Evolutionary conservation across 306 rosid species (phyloP), one percentile per base, ranked within the genome.

Genomic region (Herpetospermum pedunculosum): DNA sequence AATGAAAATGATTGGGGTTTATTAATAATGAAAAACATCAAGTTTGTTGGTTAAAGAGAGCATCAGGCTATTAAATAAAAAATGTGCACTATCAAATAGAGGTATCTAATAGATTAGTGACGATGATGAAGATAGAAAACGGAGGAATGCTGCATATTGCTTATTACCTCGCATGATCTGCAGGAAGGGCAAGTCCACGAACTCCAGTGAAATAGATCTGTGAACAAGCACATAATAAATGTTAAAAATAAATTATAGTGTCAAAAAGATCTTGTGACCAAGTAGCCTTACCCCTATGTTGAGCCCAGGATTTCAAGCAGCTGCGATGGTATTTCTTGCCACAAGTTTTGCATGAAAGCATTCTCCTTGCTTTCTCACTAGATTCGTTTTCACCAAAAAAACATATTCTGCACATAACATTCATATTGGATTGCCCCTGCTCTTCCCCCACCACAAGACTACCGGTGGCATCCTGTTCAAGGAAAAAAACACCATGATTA

Each of bases 291-390:
- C 99, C 99, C 87, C 99, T 88, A 77, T 95, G 81, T 70, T 90
- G 90, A 82, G 92, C 87, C 99, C 99, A 95, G 72, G 79, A 84
- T 81, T 87, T 91, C 89, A 95, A 80, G 84, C 99, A 95, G 84
- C 82, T 88, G 84, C 96, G 87, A 76, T 95, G 99, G 82, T 95
- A 95, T 77, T 91, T 91, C 85, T 95, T 95, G 78, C 92, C 79
- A 79, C 99, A 95, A 54, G 86, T 89, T 86, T 95, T 95, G 81
- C 99, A 95, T 0, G 99, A 88, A 77, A 95, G 89, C 99, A 95
- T 95, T 85, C 81, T 89, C 47, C 84, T 88, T 18, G 97, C 96
- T 76, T 75, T 89, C 82, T 95, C 96, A 79, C 92, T 91, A 76
- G 92, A 88, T 77, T 95, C 96, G 15, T 88, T 85, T 83, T 95